Percentiles rank a stretch among this genome's conserved stretches.
Conservation (phyloP, 2,329 filamentous ascomycete genomes). For the Pseudogymnoascus destructans region DNA sequence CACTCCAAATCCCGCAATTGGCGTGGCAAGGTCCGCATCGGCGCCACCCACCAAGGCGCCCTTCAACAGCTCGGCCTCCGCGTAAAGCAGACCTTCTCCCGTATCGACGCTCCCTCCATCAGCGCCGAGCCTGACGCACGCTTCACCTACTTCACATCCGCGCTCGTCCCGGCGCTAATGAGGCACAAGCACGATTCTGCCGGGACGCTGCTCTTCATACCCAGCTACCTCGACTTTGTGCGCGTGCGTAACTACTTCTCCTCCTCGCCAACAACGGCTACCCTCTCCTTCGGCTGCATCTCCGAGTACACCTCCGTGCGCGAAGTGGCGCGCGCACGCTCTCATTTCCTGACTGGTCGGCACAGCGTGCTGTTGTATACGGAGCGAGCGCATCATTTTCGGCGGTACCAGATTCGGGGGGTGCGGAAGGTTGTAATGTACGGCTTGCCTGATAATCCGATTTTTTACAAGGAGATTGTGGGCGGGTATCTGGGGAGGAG, state of each 20-base stretch:
- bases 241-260: conserved; percentile 86
- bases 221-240: conserved; percentile 90
- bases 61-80: conserved; percentile 61
- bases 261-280: conserved; percentile 44
- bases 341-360: conserved; percentile 73
- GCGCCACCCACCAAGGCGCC: conserved; percentile 51
- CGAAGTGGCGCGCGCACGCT: conserved; percentile 71
- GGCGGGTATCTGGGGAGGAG: conserved; percentile 51
- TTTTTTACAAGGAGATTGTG: conserved; percentile 66
- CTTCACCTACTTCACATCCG: conserved; percentile 81
- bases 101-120: conserved; percentile 61
- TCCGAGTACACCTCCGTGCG: conserved; percentile 75
- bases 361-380: conserved; percentile 82
- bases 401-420: conserved; percentile 70
- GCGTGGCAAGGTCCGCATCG: conserved; percentile 64
- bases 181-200: conserved; percentile 51
- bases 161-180: conserved; percentile 62
- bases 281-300: conserved; percentile 62
- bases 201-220: conserved; percentile 79
- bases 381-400: conserved; percentile 92
- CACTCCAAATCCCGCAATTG: conserved; percentile 67
- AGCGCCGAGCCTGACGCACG: conserved; percentile 70
- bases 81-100: conserved; percentile 77
- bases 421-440: conserved; percentile 82
- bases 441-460: conserved; percentile 74